A percentile compares a stretch with the other conserved stretches of the same genome.
Evolutionary conservation across 2,329 filamentous ascomycete species (phyloP).

Genomic region (Zelopaecilomyces penicillatus): DNA sequence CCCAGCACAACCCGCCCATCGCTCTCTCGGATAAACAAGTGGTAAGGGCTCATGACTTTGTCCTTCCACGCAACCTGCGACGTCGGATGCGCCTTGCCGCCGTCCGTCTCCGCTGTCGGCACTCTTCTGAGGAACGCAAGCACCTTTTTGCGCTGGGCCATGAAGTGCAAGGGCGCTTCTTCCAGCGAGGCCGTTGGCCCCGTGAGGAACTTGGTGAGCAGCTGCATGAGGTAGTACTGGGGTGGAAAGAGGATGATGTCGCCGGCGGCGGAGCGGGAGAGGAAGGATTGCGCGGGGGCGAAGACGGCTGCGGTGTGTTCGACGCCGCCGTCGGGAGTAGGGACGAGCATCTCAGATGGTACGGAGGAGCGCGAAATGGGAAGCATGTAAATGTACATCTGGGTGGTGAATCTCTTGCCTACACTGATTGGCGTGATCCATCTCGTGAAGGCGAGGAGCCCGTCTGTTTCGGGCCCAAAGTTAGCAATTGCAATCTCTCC

Average conservation of each 20-base stretch:
- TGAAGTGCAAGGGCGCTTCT: constrained; percentile 28
- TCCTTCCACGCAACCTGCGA: constrained; percentile 46
- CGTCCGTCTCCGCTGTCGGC: constrained; percentile 33
- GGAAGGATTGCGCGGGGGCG: constrained; percentile 60
- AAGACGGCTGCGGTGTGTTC: constrained; percentile 70
- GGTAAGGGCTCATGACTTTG: constrained; percentile 52
- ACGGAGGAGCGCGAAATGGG: constrained; percentile 41
- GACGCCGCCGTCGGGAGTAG: constrained; percentile 60
- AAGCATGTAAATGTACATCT: constrained; percentile 94
- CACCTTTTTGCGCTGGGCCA: constrained; percentile 42
- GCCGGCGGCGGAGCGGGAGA: constrained; percentile 51
- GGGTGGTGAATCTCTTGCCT: constrained; percentile 77
- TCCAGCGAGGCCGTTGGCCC: constrained; percentile 20
- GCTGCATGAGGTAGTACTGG: constrained; percentile 65
- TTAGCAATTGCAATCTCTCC: not conserved
- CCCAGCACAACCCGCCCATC: constrained; percentile 44
- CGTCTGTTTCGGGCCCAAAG: constrained; percentile 31
- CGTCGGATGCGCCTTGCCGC: constrained; percentile 31
- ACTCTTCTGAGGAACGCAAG: constrained; percentile 41
- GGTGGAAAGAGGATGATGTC: constrained; percentile 84
- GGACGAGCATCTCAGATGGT: constrained; percentile 47
- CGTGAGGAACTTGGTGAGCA: constrained; percentile 47
- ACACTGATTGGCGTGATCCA: constrained; percentile 78
- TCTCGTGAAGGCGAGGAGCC: constrained; percentile 73
- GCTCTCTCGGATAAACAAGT: constrained; percentile 33